Evolutionary conservation across 192 early-diverging fungal genomes (phyloP), one percentile per base, ranked within the genome.

Genomic region (Coemansia sp.): DNA sequence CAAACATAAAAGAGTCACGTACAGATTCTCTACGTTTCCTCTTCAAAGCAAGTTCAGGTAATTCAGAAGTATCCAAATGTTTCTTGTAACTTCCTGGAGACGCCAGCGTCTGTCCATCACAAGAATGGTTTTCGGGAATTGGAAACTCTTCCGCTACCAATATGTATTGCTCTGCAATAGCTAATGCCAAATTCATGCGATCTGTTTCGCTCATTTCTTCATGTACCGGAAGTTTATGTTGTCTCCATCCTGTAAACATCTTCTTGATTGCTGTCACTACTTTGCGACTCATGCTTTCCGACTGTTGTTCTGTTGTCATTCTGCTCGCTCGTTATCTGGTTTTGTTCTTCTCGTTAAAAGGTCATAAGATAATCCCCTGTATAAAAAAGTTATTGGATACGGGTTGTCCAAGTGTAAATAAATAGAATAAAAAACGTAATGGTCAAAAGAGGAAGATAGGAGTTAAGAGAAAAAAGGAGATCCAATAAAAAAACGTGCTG

Each of bases 141-240:
- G 61, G 68, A 23, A 24, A 56, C 48, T 63, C 68, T 24, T 62
- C 58, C 10, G 73, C 65, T 19, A 69, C 60, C 5, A 69, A 26
- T 14, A 77, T 65, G 52, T 77, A 77, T 62, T 77, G 74, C 48
- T 68, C 61, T 5, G 74, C 74, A 24, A 77, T 63, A 3, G 74
- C 74, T 38, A 77, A 31, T 2, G 74, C 74, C 48, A 71, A 27
- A 21, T 59, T 50, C 74, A 77, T 71, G 16, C 67, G 67, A 14
- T 44, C 62, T 1, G 24, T 26, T n/a, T 60, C 62, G 64, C 64
- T 73, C 22, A 62, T 54, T 0, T 18, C 56, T 16, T 44, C 28
- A 7, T 56, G 22, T 38, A 54, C 47, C 28, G 19, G 19, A 5
- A 21, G 7, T 44, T 16, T 21, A 8, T 38, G n/a, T 12, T 51